A percentile compares a stretch with the other conserved stretches of the same genome.
phyloP scores from a whole-genome alignment of 768 basidiomycete species.

The Hysterangium stoloniferum region DNA sequence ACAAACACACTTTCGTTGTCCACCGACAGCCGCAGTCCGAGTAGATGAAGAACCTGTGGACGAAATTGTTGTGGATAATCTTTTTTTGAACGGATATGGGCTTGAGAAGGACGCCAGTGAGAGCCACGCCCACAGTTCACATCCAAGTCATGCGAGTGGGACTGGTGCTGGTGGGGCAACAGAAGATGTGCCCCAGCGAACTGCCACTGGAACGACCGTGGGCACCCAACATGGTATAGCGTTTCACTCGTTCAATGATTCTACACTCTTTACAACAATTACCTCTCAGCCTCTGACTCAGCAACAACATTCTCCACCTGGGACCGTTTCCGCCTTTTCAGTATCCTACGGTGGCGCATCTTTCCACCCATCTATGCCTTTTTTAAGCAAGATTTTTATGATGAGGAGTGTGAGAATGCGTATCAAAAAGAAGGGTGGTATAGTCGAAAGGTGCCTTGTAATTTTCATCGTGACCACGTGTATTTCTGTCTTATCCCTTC shows the following conservation, averaged over 20 bases:
- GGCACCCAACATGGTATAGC: no score
- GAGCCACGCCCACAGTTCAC: background rate
- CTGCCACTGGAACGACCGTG: no score
- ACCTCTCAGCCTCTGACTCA: no score
- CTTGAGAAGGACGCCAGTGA: constrained; percentile 2
- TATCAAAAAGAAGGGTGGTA: constrained; percentile 13
- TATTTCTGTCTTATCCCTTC: background rate
- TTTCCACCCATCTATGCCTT: constrained; percentile 5
- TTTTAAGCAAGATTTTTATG: constrained; percentile 5
- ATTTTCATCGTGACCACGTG: background rate
- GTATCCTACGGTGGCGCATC: constrained; percentile 10
- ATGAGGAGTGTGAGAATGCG: constrained; percentile 3
- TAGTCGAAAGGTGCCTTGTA: constrained; percentile 1
- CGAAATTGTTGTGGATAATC: constrained; percentile 13
- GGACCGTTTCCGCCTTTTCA: background rate
- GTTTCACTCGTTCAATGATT: no score
- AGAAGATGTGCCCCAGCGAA: no score
- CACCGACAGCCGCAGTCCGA: background rate
- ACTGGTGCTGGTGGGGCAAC: no score
- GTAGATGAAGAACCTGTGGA: constrained; percentile 11
- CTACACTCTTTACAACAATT: no score
- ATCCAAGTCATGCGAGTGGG: no score
- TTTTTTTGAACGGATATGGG: constrained; percentile 1
- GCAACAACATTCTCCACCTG: constrained; percentile 3
- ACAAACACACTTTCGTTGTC: background rate